Percentiles rank a stretch among this genome's conserved stretches.
Evolutionary conservation across 306 rosid species (phyloP).

Genomic region (Macrotyloma uniflorum): DNA sequence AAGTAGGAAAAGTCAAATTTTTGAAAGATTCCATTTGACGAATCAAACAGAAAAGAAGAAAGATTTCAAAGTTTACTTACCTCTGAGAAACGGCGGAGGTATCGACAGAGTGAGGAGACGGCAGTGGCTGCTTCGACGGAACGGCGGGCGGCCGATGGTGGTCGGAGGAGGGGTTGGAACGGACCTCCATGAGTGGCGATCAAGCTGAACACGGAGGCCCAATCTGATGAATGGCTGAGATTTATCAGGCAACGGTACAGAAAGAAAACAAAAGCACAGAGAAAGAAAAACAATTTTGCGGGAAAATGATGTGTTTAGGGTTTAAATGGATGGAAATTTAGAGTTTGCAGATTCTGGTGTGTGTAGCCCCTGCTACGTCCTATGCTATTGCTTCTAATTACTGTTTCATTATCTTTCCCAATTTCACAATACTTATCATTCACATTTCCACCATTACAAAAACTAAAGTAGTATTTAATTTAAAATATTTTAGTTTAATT

Average conservation of each 20-base stretch:
- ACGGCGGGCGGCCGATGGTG: conserved; percentile 42
- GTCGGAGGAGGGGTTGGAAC: conserved; percentile 60
- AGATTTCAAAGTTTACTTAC: conserved; percentile 33
- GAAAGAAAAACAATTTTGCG: not conserved
- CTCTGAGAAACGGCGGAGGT: conserved; percentile 79
- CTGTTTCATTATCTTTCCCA: conserved; percentile 1
- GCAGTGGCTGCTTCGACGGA: conserved; percentile 51
- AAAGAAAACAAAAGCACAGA: not conserved
- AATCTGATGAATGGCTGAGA: conserved; percentile 35
- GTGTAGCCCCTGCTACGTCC: not conserved
- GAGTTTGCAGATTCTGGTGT: conserved; percentile 18
- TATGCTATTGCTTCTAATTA: not conserved
- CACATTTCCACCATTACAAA: no score
- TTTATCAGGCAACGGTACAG: conserved; percentile 15
- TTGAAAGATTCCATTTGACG: not conserved
- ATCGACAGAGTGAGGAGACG: conserved; percentile 65
- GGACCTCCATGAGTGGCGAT: conserved; percentile 70
- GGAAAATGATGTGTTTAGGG: not conserved
- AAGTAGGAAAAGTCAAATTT: not conserved
- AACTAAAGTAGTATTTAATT: no score
- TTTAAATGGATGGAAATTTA: not conserved
- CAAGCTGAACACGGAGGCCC: conserved; percentile 37
- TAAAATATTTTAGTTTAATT: no score
- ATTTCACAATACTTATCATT: not conserved
- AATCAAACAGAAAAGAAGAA: conserved; percentile 11